phyloP scores from a whole-genome alignment of 257 asterid genomes.

The Rhazya stricta region DNA sequence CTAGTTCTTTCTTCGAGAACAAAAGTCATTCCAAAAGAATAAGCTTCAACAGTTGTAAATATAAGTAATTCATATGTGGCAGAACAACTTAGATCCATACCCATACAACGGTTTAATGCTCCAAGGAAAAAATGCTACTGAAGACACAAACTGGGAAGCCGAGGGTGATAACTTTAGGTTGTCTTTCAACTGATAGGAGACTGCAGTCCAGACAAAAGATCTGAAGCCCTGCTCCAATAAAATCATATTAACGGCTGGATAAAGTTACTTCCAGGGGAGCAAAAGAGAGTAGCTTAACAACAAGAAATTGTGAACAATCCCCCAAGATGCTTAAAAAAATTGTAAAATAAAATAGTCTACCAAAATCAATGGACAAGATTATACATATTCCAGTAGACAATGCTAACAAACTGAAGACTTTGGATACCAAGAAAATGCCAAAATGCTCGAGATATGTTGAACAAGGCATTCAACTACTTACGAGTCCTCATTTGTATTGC shows the following conservation, averaged over 20 bases:
- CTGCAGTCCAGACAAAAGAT: slow-evolving; percentile 97
- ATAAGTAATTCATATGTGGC: neutral
- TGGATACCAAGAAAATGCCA: neutral
- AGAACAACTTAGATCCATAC: slow-evolving; percentile 35
- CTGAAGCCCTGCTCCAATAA: slow-evolving; percentile 79
- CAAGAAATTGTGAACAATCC: neutral
- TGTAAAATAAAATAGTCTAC: neutral
- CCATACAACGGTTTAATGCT: slow-evolving; percentile 90
- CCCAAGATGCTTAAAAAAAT: neutral
- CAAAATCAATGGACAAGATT: neutral
- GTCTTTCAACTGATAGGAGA: slow-evolving; percentile 92
- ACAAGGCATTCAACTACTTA: neutral
- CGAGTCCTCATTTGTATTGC: neutral
- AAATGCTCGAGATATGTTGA: neutral
- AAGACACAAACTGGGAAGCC: slow-evolving; percentile 86
- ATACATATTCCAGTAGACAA: neutral
- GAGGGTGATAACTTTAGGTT: slow-evolving; percentile 81
- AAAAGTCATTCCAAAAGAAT: neutral
- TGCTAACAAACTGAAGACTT: neutral
- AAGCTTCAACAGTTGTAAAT: neutral
- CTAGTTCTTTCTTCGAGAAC: neutral
- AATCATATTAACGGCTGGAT: slow-evolving; percentile 17
- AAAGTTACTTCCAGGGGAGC: neutral
- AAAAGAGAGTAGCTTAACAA: neutral
- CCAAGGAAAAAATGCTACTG: slow-evolving; percentile 91